phyloP scores from a whole-genome alignment of 2,329 filamentous ascomycete genomes.

The Cordyceps pruinosa region DNA sequence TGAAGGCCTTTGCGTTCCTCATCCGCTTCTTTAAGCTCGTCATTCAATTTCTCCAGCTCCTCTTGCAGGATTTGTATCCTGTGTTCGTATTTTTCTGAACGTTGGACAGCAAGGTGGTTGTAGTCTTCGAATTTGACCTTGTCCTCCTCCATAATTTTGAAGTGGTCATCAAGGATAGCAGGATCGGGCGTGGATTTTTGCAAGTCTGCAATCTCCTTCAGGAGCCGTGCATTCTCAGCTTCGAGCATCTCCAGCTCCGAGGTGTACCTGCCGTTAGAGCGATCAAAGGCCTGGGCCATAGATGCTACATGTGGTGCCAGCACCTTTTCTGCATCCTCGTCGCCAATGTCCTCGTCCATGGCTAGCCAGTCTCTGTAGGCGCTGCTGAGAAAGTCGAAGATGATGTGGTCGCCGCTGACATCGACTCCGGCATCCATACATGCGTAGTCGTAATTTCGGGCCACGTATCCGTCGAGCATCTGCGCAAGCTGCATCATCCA shows the following conservation, averaged over 20 bases:
- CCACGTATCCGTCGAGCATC: slow-evolving; percentile 80
- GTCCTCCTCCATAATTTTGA: slow-evolving; percentile 91
- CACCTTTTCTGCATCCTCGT: slow-evolving; percentile 73
- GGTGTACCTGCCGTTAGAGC: slow-evolving; percentile 74
- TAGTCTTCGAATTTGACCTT: slow-evolving; percentile 93
- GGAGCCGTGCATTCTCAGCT: slow-evolving; percentile 71
- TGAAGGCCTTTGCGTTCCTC: slow-evolving; percentile 75
- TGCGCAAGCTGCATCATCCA: slow-evolving; percentile 99
- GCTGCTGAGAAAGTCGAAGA: slow-evolving; percentile 83
- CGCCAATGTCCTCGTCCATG: slow-evolving; percentile 81
- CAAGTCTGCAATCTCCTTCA: slow-evolving; percentile 81
- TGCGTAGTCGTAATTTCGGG: slow-evolving; percentile 79
- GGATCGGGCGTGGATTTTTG: slow-evolving; percentile 82
- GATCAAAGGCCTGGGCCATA: slow-evolving; percentile 85
- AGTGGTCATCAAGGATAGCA: slow-evolving; percentile 77
- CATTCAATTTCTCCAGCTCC: slow-evolving; percentile 71
- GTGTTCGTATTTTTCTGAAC: slow-evolving; percentile 81
- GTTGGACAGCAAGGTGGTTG: slow-evolving; percentile 74
- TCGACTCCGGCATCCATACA: slow-evolving; percentile 85
- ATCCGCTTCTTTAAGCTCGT: slow-evolving; percentile 72
- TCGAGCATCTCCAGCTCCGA: slow-evolving; percentile 82
- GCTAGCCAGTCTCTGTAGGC: slow-evolving; percentile 92
- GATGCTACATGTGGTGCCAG: slow-evolving; percentile 76
- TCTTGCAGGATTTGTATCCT: slow-evolving; percentile 77
- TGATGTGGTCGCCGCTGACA: slow-evolving; percentile 82